Percentiles rank a stretch among this genome's conserved stretches.
phyloP scores from a whole-genome alignment of 164 flowering plant species.

The Pachysandra terminalis region DNA sequence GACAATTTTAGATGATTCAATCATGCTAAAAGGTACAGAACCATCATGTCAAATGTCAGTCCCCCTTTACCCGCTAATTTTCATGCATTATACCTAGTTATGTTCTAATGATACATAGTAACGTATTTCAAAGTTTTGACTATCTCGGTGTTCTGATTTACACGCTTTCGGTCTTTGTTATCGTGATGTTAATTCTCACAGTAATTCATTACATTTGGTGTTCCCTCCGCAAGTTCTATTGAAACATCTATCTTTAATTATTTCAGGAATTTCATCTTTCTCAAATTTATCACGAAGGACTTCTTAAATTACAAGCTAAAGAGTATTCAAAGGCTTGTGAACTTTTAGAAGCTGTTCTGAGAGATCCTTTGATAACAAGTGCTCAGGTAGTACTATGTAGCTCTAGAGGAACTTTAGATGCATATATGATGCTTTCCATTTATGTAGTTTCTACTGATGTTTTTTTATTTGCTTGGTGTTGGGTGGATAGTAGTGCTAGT shows the following conservation, averaged over 20 bases:
- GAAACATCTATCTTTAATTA: conserved; percentile 2
- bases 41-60: too few species aligned
- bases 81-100: too few species aligned
- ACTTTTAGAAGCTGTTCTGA: conserved; percentile 75
- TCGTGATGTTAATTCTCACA: too few species aligned
- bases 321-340: conserved; percentile 79
- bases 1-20: too few species aligned
- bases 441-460: conserved; percentile 4
- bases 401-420: conserved; percentile 1
- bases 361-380: conserved; percentile 71
- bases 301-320: conserved; percentile 72
- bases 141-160: too few species aligned
- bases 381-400: conserved; percentile 56
- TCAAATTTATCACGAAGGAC: conserved; percentile 92
- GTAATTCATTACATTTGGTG: too few species aligned
- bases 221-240: too few species aligned
- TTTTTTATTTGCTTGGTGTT: conserved; percentile 15
- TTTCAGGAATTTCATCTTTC: conserved; percentile 89
- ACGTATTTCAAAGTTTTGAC: too few species aligned
- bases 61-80: too few species aligned
- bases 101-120: too few species aligned
- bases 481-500: conserved; percentile 61
- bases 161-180: too few species aligned
- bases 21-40: too few species aligned
- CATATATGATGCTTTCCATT: not conserved